Evolutionary conservation across 2,329 filamentous ascomycete genomes (phyloP).

Genomic region (Pseudogymnoascus verrucosus): DNA sequence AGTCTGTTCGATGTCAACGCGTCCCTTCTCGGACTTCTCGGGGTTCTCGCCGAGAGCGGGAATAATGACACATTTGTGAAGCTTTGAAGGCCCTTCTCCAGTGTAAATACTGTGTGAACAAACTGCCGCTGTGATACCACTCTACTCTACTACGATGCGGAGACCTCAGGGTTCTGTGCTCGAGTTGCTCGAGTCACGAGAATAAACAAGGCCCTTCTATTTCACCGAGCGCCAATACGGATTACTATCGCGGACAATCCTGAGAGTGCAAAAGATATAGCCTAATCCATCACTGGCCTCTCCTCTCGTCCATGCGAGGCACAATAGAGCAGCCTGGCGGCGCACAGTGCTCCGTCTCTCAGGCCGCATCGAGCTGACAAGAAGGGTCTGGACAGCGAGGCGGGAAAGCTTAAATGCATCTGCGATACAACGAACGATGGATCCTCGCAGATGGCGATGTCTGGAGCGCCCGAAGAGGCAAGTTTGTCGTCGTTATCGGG

Average conservation of each 20-base stretch:
- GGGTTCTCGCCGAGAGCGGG: not conserved
- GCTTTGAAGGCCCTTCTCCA: slow-evolving; percentile 2
- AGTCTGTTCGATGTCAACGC: not conserved
- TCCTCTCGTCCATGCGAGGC: not conserved
- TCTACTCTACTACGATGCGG: not conserved
- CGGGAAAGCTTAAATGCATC: not conserved
- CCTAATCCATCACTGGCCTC: not conserved
- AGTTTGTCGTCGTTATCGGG: slow-evolving; percentile 4
- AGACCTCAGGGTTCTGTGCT: not conserved
- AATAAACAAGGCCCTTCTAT: slow-evolving; percentile 2
- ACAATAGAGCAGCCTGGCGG: not conserved
- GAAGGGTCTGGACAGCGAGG: not conserved
- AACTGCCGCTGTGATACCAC: slow-evolving; percentile 1
- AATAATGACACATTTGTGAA: not conserved
- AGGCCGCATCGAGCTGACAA: not conserved
- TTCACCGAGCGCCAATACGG: slow-evolving; percentile 1
- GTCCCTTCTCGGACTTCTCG: not conserved
- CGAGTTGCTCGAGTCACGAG: not conserved
- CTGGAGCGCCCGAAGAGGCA: not conserved
- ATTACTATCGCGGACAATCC: not conserved
- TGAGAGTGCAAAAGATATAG: slow-evolving; percentile 1
- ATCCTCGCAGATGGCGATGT: not conserved
- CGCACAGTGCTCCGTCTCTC: not conserved
- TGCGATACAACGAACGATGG: not conserved
- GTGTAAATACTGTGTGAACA: not conserved